Evolutionary conservation across 2,329 filamentous ascomycete genomes (phyloP).

Genomic region (Didymella glomerata): DNA sequence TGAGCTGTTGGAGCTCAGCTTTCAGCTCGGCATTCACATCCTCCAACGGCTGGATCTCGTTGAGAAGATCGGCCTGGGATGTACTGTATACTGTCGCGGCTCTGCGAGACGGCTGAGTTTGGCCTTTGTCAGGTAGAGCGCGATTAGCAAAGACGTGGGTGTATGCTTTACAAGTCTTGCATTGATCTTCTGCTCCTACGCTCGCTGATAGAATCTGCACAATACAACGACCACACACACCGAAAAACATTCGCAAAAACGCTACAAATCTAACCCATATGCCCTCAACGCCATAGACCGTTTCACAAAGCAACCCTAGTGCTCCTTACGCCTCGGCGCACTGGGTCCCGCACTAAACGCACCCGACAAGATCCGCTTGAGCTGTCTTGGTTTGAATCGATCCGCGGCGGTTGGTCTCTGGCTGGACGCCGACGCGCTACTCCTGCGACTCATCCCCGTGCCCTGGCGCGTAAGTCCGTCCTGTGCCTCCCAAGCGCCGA

Average conservation of each 20-base stretch:
- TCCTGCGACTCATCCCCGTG: conserved; percentile 32
- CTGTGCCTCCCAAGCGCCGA: conserved; percentile 16
- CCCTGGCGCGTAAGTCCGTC: conserved; percentile 30
- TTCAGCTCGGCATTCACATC: no score
- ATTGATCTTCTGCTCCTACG: no score
- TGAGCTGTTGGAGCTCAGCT: no score
- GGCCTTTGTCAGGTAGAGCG: no score
- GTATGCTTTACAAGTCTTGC: no score
- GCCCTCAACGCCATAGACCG: not conserved
- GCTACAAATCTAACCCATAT: not conserved
- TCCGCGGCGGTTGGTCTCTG: conserved; percentile 16
- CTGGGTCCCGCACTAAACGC: conserved; percentile 37
- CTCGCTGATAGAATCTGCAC: no score
- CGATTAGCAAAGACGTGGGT: no score
- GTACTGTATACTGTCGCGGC: no score
- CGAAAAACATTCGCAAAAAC: not conserved
- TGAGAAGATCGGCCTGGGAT: no score
- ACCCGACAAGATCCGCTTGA: conserved; percentile 33
- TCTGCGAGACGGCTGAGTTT: no score
- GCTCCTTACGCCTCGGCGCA: conserved; percentile 18
- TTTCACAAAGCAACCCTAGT: not conserved
- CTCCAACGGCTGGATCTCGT: no score
- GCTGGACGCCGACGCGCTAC: conserved; percentile 25
- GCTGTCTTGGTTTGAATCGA: conserved; percentile 30
- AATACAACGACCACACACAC: no score